Conservation (phyloP, 164 flowering plant species). For the Vitis amurensis region DNA sequence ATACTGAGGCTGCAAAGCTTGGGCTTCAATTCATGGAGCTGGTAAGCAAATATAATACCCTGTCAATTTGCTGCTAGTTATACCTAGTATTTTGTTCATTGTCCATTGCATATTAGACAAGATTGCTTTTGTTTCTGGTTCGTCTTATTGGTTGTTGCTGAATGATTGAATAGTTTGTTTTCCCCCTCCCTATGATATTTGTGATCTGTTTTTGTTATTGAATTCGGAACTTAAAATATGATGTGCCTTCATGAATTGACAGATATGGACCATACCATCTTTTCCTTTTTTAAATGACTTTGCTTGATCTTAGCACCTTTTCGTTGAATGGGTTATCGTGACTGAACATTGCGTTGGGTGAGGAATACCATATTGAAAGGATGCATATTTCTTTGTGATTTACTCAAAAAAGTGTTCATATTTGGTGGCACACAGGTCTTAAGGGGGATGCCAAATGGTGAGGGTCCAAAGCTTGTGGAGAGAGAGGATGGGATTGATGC, state of each 20-base stretch:
- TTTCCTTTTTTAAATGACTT: too few species aligned
- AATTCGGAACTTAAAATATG: too few species aligned
- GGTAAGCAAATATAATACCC: slow-evolving; percentile 45
- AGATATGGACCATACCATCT: too few species aligned
- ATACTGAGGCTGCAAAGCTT: slow-evolving; percentile 82
- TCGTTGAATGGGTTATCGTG: too few species aligned
- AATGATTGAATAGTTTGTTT: neutral
- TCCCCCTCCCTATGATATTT: too few species aligned
- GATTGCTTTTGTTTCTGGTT: neutral
- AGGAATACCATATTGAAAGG: too few species aligned
- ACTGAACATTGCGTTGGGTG: too few species aligned
- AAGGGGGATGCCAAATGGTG: slow-evolving; percentile 90
- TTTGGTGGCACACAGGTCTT: slow-evolving; percentile 49
- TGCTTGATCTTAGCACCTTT: too few species aligned
- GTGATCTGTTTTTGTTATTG: too few species aligned
- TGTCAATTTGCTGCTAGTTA: neutral
- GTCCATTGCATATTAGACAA: neutral
- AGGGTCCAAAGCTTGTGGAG: slow-evolving; percentile 90
- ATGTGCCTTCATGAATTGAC: too few species aligned
- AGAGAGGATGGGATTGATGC: slow-evolving; percentile 94
- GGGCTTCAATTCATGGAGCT: slow-evolving; percentile 96
- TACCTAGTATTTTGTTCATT: neutral
- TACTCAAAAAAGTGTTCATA: neutral
- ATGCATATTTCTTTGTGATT: too few species aligned
- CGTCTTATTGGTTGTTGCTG: neutral